Conservation (phyloP, 345 rosid species). For the Noccaea caerulescens region DNA sequence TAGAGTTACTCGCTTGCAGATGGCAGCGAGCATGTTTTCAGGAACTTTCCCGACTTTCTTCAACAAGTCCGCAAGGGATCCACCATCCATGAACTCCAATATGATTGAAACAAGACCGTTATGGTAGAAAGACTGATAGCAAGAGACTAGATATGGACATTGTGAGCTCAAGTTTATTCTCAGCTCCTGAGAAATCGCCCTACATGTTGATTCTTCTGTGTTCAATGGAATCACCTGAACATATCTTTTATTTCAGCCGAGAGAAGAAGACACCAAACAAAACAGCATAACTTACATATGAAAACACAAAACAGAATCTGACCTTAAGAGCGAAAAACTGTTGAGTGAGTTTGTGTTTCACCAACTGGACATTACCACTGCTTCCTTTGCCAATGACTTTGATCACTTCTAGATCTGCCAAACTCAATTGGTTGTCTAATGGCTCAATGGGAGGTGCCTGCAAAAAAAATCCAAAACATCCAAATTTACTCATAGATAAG, state of each 20-base stretch:
- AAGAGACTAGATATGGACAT: conserved; percentile 78
- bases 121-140: conserved; percentile 80
- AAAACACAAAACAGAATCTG: neutral
- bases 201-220: conserved; percentile 66
- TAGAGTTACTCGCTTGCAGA: conserved; percentile 70
- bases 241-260: neutral
- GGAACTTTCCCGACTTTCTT: conserved; percentile 70
- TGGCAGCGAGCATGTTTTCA: conserved; percentile 72
- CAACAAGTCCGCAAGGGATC: conserved; percentile 76
- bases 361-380: conserved; percentile 90
- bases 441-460: conserved; percentile 79
- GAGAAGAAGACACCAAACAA: neutral
- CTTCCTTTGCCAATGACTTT: conserved; percentile 95
- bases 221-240: conserved; percentile 73
- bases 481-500: conserved; percentile 1
- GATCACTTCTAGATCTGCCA: conserved; percentile 72
- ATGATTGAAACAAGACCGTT: conserved; percentile 82
- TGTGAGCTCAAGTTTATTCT: conserved; percentile 79
- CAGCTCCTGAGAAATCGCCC: conserved; percentile 73
- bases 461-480: conserved; percentile 16
- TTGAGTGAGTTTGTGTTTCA: conserved; percentile 90
- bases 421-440: conserved; percentile 67
- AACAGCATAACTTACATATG: neutral
- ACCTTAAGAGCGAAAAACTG: conserved; percentile 97
- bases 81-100: conserved; percentile 91